Base-by-base conservation (phyloP, 345 rosid species). In the Moricandia moricandioides region DNA sequence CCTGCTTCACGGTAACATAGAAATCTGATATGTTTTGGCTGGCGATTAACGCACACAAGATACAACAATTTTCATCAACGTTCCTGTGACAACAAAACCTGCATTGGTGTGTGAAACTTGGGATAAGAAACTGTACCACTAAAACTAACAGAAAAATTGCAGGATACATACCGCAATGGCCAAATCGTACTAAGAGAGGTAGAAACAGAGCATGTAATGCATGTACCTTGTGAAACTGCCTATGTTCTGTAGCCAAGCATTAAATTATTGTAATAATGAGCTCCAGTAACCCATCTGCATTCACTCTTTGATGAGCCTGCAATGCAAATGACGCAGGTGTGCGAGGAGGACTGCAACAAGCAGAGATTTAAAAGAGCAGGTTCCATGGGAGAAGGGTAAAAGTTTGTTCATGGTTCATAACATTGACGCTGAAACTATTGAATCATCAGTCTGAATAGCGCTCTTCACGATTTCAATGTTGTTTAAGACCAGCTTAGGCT, bases 261-360 rank as follows among this genome's bases (percentile, higher is more conserved):
- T 86, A 95, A 83, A 77, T 95, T 96, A 35, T 92, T 96, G 83
- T 92, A 95, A 81, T 86, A 83, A 70, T 63, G 78, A 75, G 71
- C 61, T 70, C 67, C 12, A 52, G 77, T 79, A 84, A 84, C 80
- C 88, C 93, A 90, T 74, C 60, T 81, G 77, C 89, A 90, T 82
- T 67, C 65, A 72, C 82, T 89, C 92, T 82, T 84, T 83, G 67
- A 95, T 89, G 75, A 90, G 89, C 97, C 99, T 92, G 90, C 58
- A 68, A 78, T 55, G 57, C 12, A 18, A 49, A 31, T 57, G 27
- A 51, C 0, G 0, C 1, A 13, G 5, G 34, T 26, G 17, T 29
- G 37, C 40, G 34, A 78, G 58, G 37, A 34, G 58, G 37, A 34
- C 0, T 54, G 13, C 1, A 6, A 37, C 37, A 21, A 71, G 3